Conservation (phyloP, 169 alveolate genomes). For the Plasmodium chabaudi region DNA sequence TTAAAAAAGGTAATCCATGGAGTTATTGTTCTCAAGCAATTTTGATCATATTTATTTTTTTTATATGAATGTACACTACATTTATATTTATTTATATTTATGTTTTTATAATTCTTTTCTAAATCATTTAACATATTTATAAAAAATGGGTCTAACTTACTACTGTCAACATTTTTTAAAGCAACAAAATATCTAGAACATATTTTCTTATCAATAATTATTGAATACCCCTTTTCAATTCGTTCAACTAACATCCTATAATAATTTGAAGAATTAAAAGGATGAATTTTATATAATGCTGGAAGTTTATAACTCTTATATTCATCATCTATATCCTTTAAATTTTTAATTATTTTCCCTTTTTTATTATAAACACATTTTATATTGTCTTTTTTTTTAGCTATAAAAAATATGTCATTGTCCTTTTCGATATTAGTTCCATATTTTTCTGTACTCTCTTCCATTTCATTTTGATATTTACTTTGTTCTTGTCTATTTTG, state of each 20-base stretch:
- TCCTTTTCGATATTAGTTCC: neutral
- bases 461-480: neutral
- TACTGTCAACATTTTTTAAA: constrained; percentile 42
- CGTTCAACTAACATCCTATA: constrained; percentile 82
- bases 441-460: neutral
- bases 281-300: constrained; percentile 45
- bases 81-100: constrained; percentile 39
- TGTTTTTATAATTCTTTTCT: constrained; percentile 80
- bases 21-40: constrained; percentile 79
- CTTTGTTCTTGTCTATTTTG: neutral
- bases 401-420: neutral
- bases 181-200: constrained; percentile 88
- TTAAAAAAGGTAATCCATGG: constrained; percentile 88
- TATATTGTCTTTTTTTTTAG: neutral
- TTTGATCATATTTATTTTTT: constrained; percentile 75
- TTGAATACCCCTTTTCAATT: constrained; percentile 76
- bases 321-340: constrained; percentile 44
- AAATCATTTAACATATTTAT: constrained; percentile 77
- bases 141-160: constrained; percentile 79
- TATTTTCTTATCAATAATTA: constrained; percentile 82
- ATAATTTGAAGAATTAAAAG: constrained; percentile 79
- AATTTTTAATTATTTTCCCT: constrained; percentile 16
- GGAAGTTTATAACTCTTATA: constrained; percentile 27
- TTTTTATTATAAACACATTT: constrained; percentile 19
- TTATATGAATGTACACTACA: constrained; percentile 83